phyloP scores from a whole-genome alignment of 352 stramenopile genomes.

The Pythium monospermum region DNA sequence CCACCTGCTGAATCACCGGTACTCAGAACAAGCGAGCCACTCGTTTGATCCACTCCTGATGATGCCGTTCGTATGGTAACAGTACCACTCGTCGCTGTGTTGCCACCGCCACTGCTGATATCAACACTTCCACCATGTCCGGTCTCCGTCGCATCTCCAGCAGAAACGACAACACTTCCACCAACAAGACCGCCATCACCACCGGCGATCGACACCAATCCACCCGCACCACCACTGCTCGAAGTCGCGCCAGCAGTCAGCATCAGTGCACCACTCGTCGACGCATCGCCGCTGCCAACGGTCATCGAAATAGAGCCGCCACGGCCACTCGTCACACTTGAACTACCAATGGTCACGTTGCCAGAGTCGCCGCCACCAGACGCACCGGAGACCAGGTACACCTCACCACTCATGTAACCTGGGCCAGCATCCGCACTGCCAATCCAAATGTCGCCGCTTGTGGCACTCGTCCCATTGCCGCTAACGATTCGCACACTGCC shows the following conservation, averaged over 20 bases:
- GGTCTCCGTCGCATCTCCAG: constrained; percentile 9
- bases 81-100: constrained; percentile 18
- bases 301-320: constrained; percentile 5
- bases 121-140: constrained; percentile 20
- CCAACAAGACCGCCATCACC: constrained; percentile 10
- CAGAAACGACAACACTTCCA: constrained; percentile 19
- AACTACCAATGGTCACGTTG: not conserved
- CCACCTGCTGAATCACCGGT: constrained; percentile 21
- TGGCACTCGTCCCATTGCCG: too few relatives aligned
- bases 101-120: constrained; percentile 19
- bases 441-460: not conserved
- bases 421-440: not conserved
- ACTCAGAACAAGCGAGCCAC: constrained; percentile 22
- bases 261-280: constrained; percentile 7
- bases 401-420: not conserved
- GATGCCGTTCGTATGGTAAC: constrained; percentile 21
- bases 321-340: not conserved
- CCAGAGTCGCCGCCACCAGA: not conserved
- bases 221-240: constrained; percentile 2
- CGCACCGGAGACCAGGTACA: not conserved
- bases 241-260: constrained; percentile 12
- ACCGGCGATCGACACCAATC: constrained; percentile 9
- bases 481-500: too few relatives aligned
- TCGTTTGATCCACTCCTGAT: constrained; percentile 16
- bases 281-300: constrained; percentile 5